Evolutionary conservation across 805 yeast species (phyloP), one percentile per base, ranked within the genome.

Genomic region (baker's yeast (Saccharomyces cerevisiae)): DNA sequence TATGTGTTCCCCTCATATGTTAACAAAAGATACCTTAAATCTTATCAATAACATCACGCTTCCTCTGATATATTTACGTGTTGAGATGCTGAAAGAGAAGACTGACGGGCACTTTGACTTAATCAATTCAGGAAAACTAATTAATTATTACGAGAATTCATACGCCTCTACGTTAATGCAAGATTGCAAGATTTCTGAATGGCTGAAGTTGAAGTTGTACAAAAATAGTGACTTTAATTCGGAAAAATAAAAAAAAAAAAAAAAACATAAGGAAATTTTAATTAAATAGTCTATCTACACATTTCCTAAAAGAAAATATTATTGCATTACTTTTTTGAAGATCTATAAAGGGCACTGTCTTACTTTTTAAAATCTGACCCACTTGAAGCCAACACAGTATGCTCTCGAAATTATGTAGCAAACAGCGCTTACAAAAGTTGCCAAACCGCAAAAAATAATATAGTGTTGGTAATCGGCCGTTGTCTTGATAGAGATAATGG

Each of bases 351-450:
- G 22, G 17, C 17, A 36, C 24, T 13, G 17, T 36, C 28, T 14
- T 11, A 13, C n/a, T 17, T 6, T 5, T 54, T 52, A 61, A 36
- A 71, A 70, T 55, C 65, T 67, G 27, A 62, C 60, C 68, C 73
- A 57, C 48, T 65, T 70, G 61, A 67, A 59, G 0, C 84, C 84
- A 28, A 79, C 81, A 10, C 75, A 67, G 46, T 66, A 63, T 51
- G 69, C 72, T 58, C 84, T 73, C 2, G 84, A 76, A 14, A 69
- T 53, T 6, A 72, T 47, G 74, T 79, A 81, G 29, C 70, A 68
- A 2, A 70, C 28, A 2, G 73, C 70, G 41, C 78, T 72, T 0
- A 65, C 67, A 24, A 72, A 56, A 11, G 78, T 73, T 24, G 79
- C 59, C 21, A 69, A 54, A 10, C 71, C 72, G 41, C 69, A 63